These are phyloP conservation scores for Neoboletus magnificus DNA, from an alignment of 768 basidiomycete genomes.

Conservation along the genomic window DNA sequence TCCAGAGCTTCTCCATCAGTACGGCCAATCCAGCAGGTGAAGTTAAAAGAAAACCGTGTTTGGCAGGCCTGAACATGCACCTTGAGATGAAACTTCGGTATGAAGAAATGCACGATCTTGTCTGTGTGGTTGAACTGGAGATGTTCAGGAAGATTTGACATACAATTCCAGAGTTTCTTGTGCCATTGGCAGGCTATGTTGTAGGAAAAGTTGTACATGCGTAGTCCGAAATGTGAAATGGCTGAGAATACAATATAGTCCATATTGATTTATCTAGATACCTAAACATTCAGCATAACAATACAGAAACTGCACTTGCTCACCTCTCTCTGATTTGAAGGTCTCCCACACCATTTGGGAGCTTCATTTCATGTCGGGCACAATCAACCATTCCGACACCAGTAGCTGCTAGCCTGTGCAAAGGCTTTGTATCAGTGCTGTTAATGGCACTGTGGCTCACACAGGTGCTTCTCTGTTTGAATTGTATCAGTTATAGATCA, in stretches of 20 bases:
- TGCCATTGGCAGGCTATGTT: neutral
- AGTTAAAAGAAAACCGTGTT: neutral
- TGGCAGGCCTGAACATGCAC: neutral
- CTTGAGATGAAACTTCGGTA: neutral
- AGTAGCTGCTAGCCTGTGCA: neutral
- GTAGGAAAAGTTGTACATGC: neutral
- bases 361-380: neutral
- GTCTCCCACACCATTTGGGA: neutral
- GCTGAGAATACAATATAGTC: neutral
- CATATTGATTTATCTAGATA: neutral
- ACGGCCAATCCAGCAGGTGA: neutral
- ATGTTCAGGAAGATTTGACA: neutral
- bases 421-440: neutral
- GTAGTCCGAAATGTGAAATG: neutral
- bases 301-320: neutral
- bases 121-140: neutral
- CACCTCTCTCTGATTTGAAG: conserved; percentile 1
- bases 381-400: neutral
- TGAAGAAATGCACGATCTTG: neutral
- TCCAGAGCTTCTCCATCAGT: neutral
- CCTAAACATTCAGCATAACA: neutral
- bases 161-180: neutral
- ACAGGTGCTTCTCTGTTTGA: neutral
- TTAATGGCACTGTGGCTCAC: neutral
- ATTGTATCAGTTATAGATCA: too few species aligned